Base-by-base conservation (phyloP, 2,329 filamentous ascomycete genomes). In the Colletotrichum aenigma region DNA sequence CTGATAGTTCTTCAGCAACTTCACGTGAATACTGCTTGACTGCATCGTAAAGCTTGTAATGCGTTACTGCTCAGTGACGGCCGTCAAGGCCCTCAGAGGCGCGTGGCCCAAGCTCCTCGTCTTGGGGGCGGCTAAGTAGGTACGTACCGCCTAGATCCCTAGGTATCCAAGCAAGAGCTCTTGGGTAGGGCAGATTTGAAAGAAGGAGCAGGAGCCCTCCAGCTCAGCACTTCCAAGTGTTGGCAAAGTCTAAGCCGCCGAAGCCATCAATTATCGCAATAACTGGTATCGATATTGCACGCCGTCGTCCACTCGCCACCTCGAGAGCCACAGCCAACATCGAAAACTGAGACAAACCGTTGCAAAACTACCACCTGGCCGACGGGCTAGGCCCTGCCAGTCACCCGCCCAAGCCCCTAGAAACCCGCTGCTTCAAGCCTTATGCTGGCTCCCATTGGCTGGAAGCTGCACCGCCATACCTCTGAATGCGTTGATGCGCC, bases 281-380 rank as follows among this genome's bases (percentile, higher is more conserved):
- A 21, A 34, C 32, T 21, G 30, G 0, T 6, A 24, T 60, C 28
- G 30, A 62, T 24, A 24, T 36, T 62, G 55, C 2, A 28, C 55
- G n/a, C 30, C 48, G 43, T 56, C 34, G 15, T 43, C 66, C 58
- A 74, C 48, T 74, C 52, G 60, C 21, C 16, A 43, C 58, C n/a
- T 32, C 10, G 18, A 48, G 7, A 71, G 34, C 71, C 32, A 48
- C 28, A 18, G n/a, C 34, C 43, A 60, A 58, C n/a, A 24, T 64
- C 12, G 15, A 15, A 48, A 65, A 13, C 8, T 71, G 71, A 74
- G 58, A 74, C 71, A 70, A 34, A n/a, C 71, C 43, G 66, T 71
- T 70, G 38, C 24, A 58, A 24, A 24, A 18, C 66, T 65, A 66
- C 71, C 24, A 66, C 64, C 16, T 28, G 6, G 16, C 21, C 15